Percentiles rank a stretch among this genome's conserved stretches.
These are phyloP conservation scores for Colletotrichum karsti DNA, from an alignment of 2,329 filamentous ascomycete species.

Conservation along the genomic window DNA sequence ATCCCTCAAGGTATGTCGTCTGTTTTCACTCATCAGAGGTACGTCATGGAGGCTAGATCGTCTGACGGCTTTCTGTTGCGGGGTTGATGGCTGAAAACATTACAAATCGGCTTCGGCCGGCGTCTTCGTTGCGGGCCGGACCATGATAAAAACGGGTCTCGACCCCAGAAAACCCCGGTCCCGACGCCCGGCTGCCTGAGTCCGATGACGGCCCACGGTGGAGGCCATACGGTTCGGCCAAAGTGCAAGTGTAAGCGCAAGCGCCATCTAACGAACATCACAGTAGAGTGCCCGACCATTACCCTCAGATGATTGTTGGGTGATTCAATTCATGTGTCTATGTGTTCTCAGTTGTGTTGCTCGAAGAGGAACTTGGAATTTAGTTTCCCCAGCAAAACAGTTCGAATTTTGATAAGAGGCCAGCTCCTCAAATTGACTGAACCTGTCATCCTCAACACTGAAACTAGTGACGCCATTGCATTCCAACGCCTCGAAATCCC, in stretches of 20 bases:
- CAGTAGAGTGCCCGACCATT: no score
- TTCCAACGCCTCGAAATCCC: no score
- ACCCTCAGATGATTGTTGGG: neutral
- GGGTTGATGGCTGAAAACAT: neutral
- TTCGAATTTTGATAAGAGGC: no score
- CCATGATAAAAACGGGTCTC: neutral
- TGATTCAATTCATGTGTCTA: no score
- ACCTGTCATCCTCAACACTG: no score
- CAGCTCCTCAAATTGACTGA: no score
- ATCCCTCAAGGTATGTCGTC: neutral
- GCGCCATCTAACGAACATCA: neutral
- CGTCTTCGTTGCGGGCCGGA: neutral
- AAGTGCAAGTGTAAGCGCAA: neutral
- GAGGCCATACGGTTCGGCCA: no score
- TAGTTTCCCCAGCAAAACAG: no score
- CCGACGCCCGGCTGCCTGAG: neutral
- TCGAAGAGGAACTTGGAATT: no score
- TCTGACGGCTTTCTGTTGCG: neutral
- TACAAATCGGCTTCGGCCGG: neutral
- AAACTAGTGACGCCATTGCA: no score
- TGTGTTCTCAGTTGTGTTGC: no score
- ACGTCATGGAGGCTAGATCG: neutral
- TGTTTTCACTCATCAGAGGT: neutral
- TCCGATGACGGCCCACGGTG: no score
- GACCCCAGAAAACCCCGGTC: neutral